Evolutionary conservation across 2,329 filamentous ascomycete species (phyloP).

Genomic region (Lojkania enalia): DNA sequence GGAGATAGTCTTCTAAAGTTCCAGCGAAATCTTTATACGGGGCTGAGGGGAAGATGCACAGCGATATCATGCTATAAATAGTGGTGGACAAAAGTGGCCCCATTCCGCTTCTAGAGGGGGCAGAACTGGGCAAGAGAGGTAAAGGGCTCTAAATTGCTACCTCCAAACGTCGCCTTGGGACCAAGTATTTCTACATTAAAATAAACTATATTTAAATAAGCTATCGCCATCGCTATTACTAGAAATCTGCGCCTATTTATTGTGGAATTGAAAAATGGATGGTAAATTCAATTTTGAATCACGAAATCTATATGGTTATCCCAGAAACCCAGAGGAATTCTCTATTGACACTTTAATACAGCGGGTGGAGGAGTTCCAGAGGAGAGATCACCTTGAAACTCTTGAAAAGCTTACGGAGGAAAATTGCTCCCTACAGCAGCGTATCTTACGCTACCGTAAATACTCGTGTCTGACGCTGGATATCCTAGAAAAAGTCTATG

Average conservation of each 20-base stretch:
- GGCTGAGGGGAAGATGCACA: slow-evolving; percentile 6
- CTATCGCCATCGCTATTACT: not conserved
- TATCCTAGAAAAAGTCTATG: slow-evolving; percentile 5
- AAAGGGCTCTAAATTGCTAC: slow-evolving; percentile 1
- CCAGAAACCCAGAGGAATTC: not conserved
- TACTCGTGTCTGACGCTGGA: not conserved
- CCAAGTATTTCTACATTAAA: slow-evolving; percentile 2
- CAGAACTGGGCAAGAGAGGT: slow-evolving; percentile 1
- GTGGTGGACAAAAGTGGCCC: not conserved
- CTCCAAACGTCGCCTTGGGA: not conserved
- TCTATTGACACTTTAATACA: slow-evolving; percentile 3
- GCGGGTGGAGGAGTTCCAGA: not conserved
- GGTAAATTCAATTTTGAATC: slow-evolving; percentile 1
- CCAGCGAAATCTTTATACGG: slow-evolving; percentile 7
- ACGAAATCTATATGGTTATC: not conserved
- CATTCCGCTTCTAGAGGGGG: slow-evolving; percentile 1
- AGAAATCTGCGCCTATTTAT: slow-evolving; percentile 1
- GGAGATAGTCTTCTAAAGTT: slow-evolving; percentile 6
- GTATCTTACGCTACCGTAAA: slow-evolving; percentile 3
- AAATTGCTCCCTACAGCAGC: slow-evolving; percentile 3
- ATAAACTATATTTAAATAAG: slow-evolving; percentile 2
- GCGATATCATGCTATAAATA: slow-evolving; percentile 1
- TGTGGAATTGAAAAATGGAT: not conserved
- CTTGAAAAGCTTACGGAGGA: slow-evolving; percentile 5
- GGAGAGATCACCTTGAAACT: slow-evolving; percentile 4